These are phyloP conservation scores for Porphyrellus sp. DNA, from an alignment of 1,284 basidiomycete genomes.

Conservation along the genomic window DNA sequence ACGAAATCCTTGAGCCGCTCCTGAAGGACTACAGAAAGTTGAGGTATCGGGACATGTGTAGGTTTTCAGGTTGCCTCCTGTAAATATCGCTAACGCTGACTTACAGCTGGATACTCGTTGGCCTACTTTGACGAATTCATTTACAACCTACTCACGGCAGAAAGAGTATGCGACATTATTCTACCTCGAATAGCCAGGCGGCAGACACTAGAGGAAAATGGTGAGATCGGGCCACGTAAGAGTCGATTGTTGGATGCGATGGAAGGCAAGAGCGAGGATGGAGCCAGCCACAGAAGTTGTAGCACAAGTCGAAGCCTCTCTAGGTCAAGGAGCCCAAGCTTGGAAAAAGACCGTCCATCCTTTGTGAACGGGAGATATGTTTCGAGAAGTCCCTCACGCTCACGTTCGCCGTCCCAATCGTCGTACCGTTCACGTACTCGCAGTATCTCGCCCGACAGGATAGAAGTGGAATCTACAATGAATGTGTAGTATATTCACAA, in stretches of 20 bases:
- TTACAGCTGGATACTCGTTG: conserved; percentile 73
- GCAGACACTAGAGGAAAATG: conserved; percentile 85
- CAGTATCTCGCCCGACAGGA: conserved; percentile 59
- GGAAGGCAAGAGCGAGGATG: conserved; percentile 63
- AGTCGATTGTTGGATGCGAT: conserved; percentile 81
- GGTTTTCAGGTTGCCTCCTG: conserved; percentile 29
- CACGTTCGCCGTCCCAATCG: conserved; percentile 37
- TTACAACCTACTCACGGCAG: conserved; percentile 81
- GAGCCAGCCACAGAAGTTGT: conserved; percentile 36
- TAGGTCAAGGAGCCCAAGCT: conserved; percentile 32
- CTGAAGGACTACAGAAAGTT: conserved; percentile 93
- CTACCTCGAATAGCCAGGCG: conserved; percentile 88
- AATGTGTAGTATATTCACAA: conserved; percentile 15
- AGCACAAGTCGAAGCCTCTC: conserved; percentile 33
- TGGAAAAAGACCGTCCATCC: conserved; percentile 34
- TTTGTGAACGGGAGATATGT: conserved; percentile 54
- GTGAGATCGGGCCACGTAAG: conserved; percentile 81
- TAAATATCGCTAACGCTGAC: not conserved
- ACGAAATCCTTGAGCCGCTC: conserved; percentile 89
- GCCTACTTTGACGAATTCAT: conserved; percentile 93
- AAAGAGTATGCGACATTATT: conserved; percentile 95
- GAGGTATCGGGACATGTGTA: conserved; percentile 77
- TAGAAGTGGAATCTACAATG: conserved; percentile 35
- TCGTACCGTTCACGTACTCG: conserved; percentile 53
- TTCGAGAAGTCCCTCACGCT: conserved; percentile 56